A percentile compares a stretch with the other conserved stretches of the same genome.
These are phyloP conservation scores for Trametes cinnabarina DNA, from an alignment of 768 basidiomycete genomes.

Conservation along the genomic window DNA sequence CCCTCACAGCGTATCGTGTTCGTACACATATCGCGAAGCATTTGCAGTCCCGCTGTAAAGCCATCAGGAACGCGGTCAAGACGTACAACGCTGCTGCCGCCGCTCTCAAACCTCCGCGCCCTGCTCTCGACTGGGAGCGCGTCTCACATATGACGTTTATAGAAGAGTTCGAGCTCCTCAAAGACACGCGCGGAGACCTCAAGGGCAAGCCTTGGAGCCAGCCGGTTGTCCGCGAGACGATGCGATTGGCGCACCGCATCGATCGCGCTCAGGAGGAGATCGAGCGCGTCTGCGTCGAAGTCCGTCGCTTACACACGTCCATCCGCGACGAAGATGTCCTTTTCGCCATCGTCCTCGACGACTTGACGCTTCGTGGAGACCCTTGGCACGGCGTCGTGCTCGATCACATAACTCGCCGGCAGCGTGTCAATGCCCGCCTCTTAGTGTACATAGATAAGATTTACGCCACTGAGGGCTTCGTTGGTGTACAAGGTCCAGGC, in stretches of 20 bases:
- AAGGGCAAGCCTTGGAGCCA: constrained; percentile 27
- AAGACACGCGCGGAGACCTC: constrained; percentile 27
- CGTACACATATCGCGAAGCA: constrained; percentile 33
- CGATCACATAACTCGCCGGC: constrained; percentile 1
- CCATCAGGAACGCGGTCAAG: constrained; percentile 28
- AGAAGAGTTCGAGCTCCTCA: constrained; percentile 32
- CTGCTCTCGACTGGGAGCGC: constrained; percentile 25
- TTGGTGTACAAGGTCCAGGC: constrained; percentile 2
- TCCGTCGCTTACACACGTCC: constrained; percentile 27
- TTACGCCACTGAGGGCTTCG: constrained; percentile 10
- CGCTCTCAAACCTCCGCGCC: constrained; percentile 23
- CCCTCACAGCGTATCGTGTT: constrained; percentile 29
- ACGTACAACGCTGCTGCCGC: constrained; percentile 31
- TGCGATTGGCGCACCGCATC: constrained; percentile 22
- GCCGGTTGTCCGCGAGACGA: constrained; percentile 22
- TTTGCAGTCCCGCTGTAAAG: constrained; percentile 26
- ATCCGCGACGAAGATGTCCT: constrained; percentile 23
- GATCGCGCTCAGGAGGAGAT: constrained; percentile 29
- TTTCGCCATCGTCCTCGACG: constrained; percentile 1
- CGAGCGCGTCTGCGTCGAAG: constrained; percentile 23
- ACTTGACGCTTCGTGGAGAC: not conserved
- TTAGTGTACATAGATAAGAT: constrained; percentile 10
- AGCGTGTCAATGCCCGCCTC: constrained; percentile 3
- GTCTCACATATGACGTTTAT: constrained; percentile 31
- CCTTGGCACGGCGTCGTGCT: not conserved